Evolutionary conservation across 179 eudicot genomes (phyloP).

Genomic region (Corrigiola litoralis): DNA sequence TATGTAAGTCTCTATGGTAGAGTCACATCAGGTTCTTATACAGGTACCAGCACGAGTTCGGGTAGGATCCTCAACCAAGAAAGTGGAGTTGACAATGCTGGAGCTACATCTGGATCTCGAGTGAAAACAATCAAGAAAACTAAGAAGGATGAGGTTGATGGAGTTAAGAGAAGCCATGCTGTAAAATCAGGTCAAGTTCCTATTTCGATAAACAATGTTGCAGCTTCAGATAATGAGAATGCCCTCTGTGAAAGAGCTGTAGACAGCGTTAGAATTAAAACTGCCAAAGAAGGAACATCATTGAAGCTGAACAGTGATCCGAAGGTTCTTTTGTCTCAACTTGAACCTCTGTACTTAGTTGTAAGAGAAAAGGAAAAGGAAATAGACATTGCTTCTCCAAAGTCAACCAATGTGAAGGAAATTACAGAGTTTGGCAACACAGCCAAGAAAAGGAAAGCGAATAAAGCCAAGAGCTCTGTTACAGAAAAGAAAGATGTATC

Average conservation of each 20-base stretch:
- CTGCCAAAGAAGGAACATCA: constrained; percentile 14
- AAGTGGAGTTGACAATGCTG: constrained; percentile 15
- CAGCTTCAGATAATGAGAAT: constrained; percentile 1
- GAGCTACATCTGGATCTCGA: constrained; percentile 15
- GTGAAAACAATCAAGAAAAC: constrained; percentile 22
- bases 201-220: background rate
- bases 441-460: constrained; percentile 17
- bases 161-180: constrained; percentile 9
- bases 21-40: background rate
- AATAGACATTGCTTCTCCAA: constrained; percentile 6
- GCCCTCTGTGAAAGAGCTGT: background rate
- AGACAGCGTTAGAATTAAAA: background rate
- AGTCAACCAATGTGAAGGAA: constrained; percentile 2
- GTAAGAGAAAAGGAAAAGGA: background rate
- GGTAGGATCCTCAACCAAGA: constrained; percentile 19
- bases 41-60: constrained; percentile 20
- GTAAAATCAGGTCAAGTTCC: background rate
- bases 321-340: constrained; percentile 16
- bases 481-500: constrained; percentile 8
- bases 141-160: constrained; percentile 23
- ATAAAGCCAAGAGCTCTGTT: constrained; percentile 11
- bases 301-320: constrained; percentile 15
- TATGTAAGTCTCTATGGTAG: background rate
- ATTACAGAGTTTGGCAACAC: background rate
- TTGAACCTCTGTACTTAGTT: background rate